A percentile compares a stretch with the other conserved stretches of the same genome.
Evolutionary conservation across 2,329 filamentous ascomycete species (phyloP).

Genomic region (Ophiostoma perfectum): DNA sequence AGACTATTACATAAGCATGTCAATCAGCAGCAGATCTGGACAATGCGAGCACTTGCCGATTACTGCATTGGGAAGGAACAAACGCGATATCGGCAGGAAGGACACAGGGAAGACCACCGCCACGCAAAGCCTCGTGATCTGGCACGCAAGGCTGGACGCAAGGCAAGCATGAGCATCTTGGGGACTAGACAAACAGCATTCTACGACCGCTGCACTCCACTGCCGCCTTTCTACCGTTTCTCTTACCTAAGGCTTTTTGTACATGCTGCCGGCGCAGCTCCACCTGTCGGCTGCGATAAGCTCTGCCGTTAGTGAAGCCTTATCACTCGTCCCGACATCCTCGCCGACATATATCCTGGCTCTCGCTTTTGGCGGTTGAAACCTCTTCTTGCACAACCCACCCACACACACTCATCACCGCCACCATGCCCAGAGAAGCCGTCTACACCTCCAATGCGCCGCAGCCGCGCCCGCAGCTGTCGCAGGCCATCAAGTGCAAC

Average conservation of each 20-base stretch:
- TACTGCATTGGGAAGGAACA: too few relatives aligned
- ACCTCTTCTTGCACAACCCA: background rate
- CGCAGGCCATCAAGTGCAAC: slow-evolving; percentile 56
- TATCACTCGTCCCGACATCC: slow-evolving; percentile 1
- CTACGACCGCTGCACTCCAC: background rate
- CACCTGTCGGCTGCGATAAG: background rate
- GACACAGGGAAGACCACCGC: too few relatives aligned
- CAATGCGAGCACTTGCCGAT: too few relatives aligned
- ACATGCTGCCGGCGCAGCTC: background rate
- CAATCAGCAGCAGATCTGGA: too few relatives aligned
- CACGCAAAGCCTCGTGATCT: too few relatives aligned
- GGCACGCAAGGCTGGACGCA: too few relatives aligned
- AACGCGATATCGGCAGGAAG: too few relatives aligned
- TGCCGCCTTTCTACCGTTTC: background rate
- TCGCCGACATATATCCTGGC: too few relatives aligned
- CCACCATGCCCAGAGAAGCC: slow-evolving; percentile 26
- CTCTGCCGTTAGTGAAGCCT: background rate
- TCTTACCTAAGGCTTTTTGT: slow-evolving; percentile 5
- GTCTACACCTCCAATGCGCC: slow-evolving; percentile 46
- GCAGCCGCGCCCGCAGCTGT: slow-evolving; percentile 51
- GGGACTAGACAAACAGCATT: too few relatives aligned
- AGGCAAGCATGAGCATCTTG: too few relatives aligned
- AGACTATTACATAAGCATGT: too few relatives aligned
- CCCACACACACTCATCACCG: background rate
- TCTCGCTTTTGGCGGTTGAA: too few relatives aligned